These are phyloP conservation scores for Capsicum pubescens DNA, from an alignment of 257 asterid species.

Conservation along the genomic window DNA sequence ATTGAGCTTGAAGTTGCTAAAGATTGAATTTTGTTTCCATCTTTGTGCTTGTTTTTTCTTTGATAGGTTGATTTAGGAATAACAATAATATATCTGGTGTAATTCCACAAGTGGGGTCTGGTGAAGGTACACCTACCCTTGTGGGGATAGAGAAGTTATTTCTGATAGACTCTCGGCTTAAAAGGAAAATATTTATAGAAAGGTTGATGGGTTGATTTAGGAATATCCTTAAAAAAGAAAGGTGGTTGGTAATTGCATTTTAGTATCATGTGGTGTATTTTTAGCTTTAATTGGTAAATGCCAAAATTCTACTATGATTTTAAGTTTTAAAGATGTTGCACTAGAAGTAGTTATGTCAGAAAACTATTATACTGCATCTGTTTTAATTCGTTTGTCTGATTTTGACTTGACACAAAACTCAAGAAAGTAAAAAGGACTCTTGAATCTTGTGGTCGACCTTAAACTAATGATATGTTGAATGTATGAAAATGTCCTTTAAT, in stretches of 20 bases:
- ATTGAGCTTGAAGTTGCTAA: not conserved
- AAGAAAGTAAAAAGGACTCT: no score
- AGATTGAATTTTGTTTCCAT: not conserved
- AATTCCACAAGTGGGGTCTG: no score
- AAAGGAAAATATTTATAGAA: no score
- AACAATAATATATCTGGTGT: not conserved
- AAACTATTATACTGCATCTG: not conserved
- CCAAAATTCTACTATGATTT: not conserved
- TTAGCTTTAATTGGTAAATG: not conserved
- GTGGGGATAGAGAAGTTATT: no score
- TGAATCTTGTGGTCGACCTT: no score
- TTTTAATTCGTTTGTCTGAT: not conserved
- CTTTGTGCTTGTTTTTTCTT: not conserved
- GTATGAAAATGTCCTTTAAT: no score
- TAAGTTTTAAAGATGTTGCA: not conserved
- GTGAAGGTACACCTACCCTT: no score
- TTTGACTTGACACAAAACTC: no score
- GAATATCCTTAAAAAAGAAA: not conserved
- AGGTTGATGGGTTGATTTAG: conserved; percentile 5
- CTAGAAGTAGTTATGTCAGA: no score
- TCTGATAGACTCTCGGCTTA: no score
- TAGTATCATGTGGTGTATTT: not conserved
- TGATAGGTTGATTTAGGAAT: conserved; percentile 22
- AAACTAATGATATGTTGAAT: no score
- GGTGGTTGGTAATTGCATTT: not conserved